Evolutionary conservation across 768 basidiomycete genomes (phyloP).

Genomic region (Suillus sp.): DNA sequence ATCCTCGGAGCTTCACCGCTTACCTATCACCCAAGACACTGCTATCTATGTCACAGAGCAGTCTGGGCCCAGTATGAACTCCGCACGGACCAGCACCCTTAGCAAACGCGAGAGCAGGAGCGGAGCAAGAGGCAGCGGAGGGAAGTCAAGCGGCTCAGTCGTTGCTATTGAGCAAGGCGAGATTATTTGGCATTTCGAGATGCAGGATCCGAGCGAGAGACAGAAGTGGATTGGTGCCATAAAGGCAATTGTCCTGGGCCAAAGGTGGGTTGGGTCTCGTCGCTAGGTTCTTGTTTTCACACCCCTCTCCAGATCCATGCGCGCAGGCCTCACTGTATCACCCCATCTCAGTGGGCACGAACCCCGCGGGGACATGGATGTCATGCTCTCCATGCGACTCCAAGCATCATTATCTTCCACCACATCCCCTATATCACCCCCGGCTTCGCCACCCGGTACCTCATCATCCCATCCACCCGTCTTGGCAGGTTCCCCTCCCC

Average conservation of each 20-base stretch:
- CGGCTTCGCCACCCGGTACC: constrained; percentile 14
- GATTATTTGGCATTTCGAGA: constrained; percentile 73
- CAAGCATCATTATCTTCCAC: constrained; percentile 54
- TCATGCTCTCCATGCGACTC: constrained; percentile 77
- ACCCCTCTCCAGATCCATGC: constrained; percentile 53
- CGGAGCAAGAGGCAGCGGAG: constrained; percentile 2
- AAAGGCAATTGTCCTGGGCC: constrained; percentile 70
- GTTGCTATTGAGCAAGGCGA: constrained; percentile 42
- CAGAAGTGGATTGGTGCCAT: constrained; percentile 78
- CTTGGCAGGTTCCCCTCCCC: constrained; percentile 20
- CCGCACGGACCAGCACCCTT: background rate
- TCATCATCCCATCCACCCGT: constrained; percentile 30
- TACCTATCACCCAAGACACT: constrained; percentile 76
- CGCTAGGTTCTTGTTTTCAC: background rate
- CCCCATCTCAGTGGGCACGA: constrained; percentile 50
- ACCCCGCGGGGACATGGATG: constrained; percentile 80
- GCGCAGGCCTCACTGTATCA: constrained; percentile 62
- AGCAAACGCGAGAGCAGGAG: constrained; percentile 11
- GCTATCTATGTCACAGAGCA: constrained; percentile 58
- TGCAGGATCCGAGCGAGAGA: constrained; percentile 58
- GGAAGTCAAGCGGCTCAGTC: constrained; percentile 2
- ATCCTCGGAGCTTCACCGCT: constrained; percentile 70
- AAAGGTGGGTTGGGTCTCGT: constrained; percentile 27
- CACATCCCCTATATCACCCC: constrained; percentile 15
- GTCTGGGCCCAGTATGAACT: background rate